Conservation (phyloP, 345 rosid genomes). For the Eucalyptus cloeziana region DNA sequence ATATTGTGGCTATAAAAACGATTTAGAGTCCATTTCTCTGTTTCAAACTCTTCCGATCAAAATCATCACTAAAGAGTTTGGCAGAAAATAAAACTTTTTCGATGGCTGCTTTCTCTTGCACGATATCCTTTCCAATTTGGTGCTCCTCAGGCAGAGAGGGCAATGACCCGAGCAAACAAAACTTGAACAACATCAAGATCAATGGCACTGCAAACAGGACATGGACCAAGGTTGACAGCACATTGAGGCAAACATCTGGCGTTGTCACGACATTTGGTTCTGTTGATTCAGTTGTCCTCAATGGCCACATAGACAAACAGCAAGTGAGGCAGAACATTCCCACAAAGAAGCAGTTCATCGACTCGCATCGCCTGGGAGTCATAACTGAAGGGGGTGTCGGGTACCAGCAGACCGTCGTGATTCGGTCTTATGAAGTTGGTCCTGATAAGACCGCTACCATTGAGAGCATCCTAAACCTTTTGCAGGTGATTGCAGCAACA, state of each 20-base stretch:
- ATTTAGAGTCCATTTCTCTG: not conserved
- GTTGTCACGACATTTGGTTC: slow-evolving; percentile 2
- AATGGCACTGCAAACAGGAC: slow-evolving; percentile 1
- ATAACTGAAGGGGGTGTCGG: slow-evolving; percentile 41
- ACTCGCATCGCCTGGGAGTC: slow-evolving; percentile 47
- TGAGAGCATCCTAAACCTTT: slow-evolving; percentile 50
- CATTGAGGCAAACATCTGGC: slow-evolving; percentile 1
- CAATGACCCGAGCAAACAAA: slow-evolving; percentile 10
- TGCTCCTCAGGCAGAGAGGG: slow-evolving; percentile 3
- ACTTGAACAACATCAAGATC: slow-evolving; percentile 6
- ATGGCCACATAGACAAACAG: slow-evolving; percentile 7
- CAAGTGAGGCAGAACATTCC: slow-evolving; percentile 42
- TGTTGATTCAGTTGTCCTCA: slow-evolving; percentile 2
- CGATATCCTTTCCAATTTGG: not conserved
- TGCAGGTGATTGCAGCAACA: slow-evolving; percentile 25
- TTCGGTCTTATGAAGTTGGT: slow-evolving; percentile 65
- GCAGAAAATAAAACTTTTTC: not conserved
- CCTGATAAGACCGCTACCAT: slow-evolving; percentile 48
- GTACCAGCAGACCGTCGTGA: slow-evolving; percentile 45
- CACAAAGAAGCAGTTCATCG: slow-evolving; percentile 42
- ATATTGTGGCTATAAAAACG: slow-evolving; percentile 3
- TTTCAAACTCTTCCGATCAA: slow-evolving; percentile 7
- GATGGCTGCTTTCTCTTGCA: slow-evolving; percentile 11
- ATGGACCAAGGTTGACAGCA: not conserved
- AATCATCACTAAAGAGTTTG: not conserved